phyloP scores from a whole-genome alignment of 1,284 basidiomycete genomes.

The Athelia psychrophila region DNA sequence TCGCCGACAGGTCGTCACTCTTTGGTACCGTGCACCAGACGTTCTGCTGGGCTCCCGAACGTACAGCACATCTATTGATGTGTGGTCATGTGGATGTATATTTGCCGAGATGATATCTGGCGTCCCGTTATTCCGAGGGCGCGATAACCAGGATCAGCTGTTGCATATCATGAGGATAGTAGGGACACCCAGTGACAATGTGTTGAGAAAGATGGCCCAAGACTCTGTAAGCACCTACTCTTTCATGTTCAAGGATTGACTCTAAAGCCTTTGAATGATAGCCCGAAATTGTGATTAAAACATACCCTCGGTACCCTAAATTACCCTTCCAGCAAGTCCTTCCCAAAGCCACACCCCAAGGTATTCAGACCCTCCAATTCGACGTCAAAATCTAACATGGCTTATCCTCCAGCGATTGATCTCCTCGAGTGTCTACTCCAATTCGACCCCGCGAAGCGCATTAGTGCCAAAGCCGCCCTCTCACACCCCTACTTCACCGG shows the following conservation, averaged over 20 bases:
- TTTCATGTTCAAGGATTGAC: constrained; percentile 2
- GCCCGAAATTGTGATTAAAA: constrained; percentile 90
- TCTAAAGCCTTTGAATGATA: constrained; percentile 28
- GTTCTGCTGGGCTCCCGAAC: constrained; percentile 96
- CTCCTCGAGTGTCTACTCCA: constrained; percentile 94
- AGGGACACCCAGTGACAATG: constrained; percentile 91
- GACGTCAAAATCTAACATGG: constrained; percentile 6
- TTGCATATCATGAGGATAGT: constrained; percentile 97
- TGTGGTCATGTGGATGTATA: constrained; percentile 99
- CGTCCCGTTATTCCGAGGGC: constrained; percentile 93
- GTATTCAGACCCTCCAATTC: constrained; percentile 35
- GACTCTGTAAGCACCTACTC: constrained; percentile 72
- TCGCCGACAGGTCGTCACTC: constrained; percentile 79
- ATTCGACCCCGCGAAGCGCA: constrained; percentile 93
- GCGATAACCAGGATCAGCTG: constrained; percentile 98
- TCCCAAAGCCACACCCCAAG: constrained; percentile 89
- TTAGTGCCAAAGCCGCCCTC: constrained; percentile 91
- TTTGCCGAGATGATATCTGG: constrained; percentile 99
- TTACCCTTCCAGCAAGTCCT: constrained; percentile 88
- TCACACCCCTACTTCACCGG: constrained; percentile 91
- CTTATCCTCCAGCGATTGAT: constrained; percentile 69
- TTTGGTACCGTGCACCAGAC: constrained; percentile 99
- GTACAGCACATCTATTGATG: constrained; percentile 98
- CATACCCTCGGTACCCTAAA: constrained; percentile 89
- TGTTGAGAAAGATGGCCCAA: constrained; percentile 85